phyloP scores from a whole-genome alignment of 208 protist species.

The Leishmania arabica region DNA sequence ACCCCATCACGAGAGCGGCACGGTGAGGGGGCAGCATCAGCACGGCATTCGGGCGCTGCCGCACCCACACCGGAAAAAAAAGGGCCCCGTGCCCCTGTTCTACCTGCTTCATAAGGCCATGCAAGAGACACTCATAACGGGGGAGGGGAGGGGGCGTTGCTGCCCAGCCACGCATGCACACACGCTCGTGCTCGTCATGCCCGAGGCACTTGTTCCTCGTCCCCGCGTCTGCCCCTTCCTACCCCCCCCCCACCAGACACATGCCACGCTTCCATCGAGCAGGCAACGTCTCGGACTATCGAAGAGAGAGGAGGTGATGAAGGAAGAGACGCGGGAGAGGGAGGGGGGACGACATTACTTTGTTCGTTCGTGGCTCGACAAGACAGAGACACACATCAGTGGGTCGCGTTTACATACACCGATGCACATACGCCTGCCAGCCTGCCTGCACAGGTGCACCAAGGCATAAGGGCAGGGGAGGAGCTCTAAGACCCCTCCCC shows the following conservation, averaged over 20 bases:
- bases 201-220: background rate
- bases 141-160: background rate
- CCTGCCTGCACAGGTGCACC: background rate
- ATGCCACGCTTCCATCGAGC: background rate
- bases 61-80: background rate
- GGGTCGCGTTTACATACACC: background rate
- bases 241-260: background rate
- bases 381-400: background rate
- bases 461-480: background rate
- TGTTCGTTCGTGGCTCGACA: background rate
- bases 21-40: background rate
- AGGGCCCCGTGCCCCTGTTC: background rate
- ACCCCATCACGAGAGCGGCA: conserved; percentile 4
- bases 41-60: background rate
- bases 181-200: background rate
- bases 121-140: background rate
- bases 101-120: background rate
- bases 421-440: background rate
- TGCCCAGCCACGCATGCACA: background rate
- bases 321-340: background rate
- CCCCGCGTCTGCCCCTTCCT: background rate
- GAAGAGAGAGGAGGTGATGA: background rate
- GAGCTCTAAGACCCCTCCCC: too few relatives aligned
- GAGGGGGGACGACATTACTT: background rate
- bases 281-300: background rate